Evolutionary conservation across 495 filamentous ascomycete species (phyloP).

Genomic region (Rusavskia elegans): DNA sequence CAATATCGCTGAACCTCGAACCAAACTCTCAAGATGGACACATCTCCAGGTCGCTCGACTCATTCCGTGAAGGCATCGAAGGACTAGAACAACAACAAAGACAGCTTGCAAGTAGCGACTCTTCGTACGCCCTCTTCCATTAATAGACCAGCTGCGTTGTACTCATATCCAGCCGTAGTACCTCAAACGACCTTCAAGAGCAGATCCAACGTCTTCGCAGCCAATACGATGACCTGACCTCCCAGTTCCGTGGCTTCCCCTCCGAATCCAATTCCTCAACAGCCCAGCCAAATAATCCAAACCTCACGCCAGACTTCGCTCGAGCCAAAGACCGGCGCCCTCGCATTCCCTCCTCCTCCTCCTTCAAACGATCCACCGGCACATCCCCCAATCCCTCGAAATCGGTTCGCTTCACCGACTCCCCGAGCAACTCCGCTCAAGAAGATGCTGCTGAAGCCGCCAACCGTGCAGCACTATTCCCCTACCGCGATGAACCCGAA

Average conservation of each 20-base stretch:
- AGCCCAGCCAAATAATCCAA: conserved; percentile 49
- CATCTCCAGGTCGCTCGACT: conserved; percentile 77
- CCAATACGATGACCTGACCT: conserved; percentile 41
- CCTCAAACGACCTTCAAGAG: conserved; percentile 49
- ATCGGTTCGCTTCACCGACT: conserved; percentile 83
- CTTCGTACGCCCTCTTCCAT: conserved; percentile 23
- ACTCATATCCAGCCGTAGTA: conserved; percentile 7
- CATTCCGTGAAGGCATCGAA: conserved; percentile 69
- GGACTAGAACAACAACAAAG: conserved; percentile 50
- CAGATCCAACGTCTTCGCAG: conserved; percentile 41
- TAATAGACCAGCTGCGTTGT: not conserved
- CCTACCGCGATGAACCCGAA: conserved; percentile 45
- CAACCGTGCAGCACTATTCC: conserved; percentile 46
- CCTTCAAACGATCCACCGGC: conserved; percentile 21
- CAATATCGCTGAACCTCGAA: conserved; percentile 71
- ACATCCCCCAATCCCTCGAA: conserved; percentile 40
- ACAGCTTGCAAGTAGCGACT: conserved; percentile 42
- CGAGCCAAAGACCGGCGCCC: conserved; percentile 35
- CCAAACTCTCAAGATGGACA: conserved; percentile 75
- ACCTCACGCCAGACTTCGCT: conserved; percentile 49
- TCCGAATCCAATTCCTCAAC: conserved; percentile 32
- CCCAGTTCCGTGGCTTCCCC: conserved; percentile 46
- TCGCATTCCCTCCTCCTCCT: conserved; percentile 20
- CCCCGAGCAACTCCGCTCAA: conserved; percentile 24
- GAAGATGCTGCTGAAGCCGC: conserved; percentile 37